These are phyloP conservation scores for Leucogyrophana mollusca DNA, from an alignment of 768 basidiomycete genomes.

Conservation along the genomic window DNA sequence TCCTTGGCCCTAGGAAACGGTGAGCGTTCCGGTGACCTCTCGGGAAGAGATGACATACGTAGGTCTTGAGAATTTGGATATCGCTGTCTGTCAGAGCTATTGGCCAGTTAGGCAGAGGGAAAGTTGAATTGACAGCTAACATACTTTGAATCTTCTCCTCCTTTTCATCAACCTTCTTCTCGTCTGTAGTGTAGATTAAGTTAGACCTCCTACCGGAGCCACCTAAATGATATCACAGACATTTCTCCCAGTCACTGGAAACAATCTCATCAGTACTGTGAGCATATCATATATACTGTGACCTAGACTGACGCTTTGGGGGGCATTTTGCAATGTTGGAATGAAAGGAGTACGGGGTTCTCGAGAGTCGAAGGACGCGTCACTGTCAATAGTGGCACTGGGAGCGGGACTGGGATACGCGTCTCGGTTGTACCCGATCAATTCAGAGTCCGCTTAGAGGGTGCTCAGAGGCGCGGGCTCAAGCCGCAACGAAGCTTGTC, in stretches of 20 bases:
- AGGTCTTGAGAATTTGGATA: conserved; percentile 98
- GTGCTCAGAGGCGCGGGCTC: conserved; percentile 2
- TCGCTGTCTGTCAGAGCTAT: conserved; percentile 95
- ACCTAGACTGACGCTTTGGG: conserved; percentile 84
- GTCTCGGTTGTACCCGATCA: conserved; percentile 23
- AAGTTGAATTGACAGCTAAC: conserved; percentile 23
- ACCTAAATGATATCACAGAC: conserved; percentile 41
- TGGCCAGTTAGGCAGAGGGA: conserved; percentile 8
- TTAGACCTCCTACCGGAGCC: conserved; percentile 7
- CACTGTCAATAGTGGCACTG: too few relatives aligned
- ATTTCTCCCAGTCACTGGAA: conserved; percentile 96
- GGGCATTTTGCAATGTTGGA: conserved; percentile 56
- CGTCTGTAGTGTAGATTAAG: conserved; percentile 46
- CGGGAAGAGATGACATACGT: conserved; percentile 50
- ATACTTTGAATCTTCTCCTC: conserved; percentile 88
- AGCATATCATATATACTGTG: conserved; percentile 3
- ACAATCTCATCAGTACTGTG: conserved; percentile 4
- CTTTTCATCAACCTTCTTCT: conserved; percentile 85
- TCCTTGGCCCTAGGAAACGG: conserved; percentile 81
- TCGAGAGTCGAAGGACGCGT: conserved; percentile 33
- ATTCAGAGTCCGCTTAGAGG: conserved; percentile 29
- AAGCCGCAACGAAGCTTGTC: conserved; percentile 3
- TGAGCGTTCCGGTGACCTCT: conserved; percentile 1
- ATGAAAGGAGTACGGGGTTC: conserved; percentile 15
- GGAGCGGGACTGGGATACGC: conserved; percentile 19